Evolutionary conservation across 2,329 filamentous ascomycete species (phyloP), one percentile per base, ranked within the genome.

Genomic region (Byssoonygena ceratinophila): DNA sequence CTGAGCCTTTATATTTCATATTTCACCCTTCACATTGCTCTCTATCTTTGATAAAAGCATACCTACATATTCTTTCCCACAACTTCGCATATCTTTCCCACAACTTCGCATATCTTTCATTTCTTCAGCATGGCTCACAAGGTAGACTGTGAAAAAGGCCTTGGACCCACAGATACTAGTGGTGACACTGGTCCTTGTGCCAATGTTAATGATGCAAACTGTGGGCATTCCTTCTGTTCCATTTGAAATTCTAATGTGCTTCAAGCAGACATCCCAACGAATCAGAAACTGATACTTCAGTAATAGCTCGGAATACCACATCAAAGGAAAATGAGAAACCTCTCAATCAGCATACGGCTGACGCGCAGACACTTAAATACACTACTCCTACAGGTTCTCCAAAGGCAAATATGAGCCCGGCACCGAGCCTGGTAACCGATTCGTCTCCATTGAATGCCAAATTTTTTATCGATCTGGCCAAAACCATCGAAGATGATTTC

Each of bases 391-490:
- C n/a, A n/a, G n/a, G n/a, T n/a, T n/a, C n/a, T n/a, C n/a, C n/a
- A n/a, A n/a, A n/a, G n/a, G 14, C 32, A 31, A 11, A 11, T 36
- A 36, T 36, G 6, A 22, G 22, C 6, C 37, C 18, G 4, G 4
- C 37, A 40, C 5, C 11, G 12, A 39, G 36, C 36, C 36, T 1
- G 11, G 11, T 20, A 23, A 5, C 39, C 11, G 20, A 25, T n/a
- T n/a, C 29, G 3, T 20, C n/a, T 46, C 27, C 25, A 3, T 47
- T 36, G n/a, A n/a, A 23, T 14, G 14, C 49, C 14, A 16, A 54
- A 25, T 63, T 64, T 54, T 66, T 66, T 45, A 50, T 40, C 2
- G 57, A 61, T 40, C 56, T 66, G 52, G 61, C 58, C 9, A 46
- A 54, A 3, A 57, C 53, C 3, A 60, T 66, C 18, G 41, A 43